phyloP scores from a whole-genome alignment of 805 yeast genomes.

The Blastobotrys parvus region DNA sequence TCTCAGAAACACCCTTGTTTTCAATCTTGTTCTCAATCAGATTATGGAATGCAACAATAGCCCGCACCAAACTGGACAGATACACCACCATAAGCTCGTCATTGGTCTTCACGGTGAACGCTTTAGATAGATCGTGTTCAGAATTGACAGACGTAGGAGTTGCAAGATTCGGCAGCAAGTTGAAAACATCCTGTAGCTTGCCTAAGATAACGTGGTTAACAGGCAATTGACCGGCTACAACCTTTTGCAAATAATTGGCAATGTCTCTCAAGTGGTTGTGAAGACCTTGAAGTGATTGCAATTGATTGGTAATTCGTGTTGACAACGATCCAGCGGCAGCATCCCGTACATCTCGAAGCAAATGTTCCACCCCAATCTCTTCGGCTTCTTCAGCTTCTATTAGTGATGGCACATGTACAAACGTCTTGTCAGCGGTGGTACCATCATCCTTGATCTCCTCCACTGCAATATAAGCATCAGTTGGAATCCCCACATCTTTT shows the following conservation, averaged over 20 bases:
- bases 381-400: constrained; percentile 99
- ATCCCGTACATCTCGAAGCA: constrained; percentile 87
- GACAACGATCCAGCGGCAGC: constrained; percentile 94
- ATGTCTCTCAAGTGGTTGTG: constrained; percentile 73
- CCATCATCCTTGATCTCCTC: constrained; percentile 97
- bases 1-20: constrained; percentile 40
- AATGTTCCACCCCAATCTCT: constrained; percentile 97
- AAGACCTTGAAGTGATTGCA: constrained; percentile 79
- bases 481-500: constrained; percentile 79
- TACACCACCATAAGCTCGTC: constrained; percentile 94
- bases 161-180: constrained; percentile 74
- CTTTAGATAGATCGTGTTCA: constrained; percentile 55
- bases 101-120: constrained; percentile 87
- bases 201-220: constrained; percentile 86
- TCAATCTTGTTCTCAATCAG: constrained; percentile 92
- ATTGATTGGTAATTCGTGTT: constrained; percentile 77
- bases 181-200: constrained; percentile 89
- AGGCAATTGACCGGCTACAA: constrained; percentile 64
- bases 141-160: constrained; percentile 26
- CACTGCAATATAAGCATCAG: constrained; percentile 87
- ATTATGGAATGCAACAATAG: constrained; percentile 94
- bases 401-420: constrained; percentile 83
- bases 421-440: constrained; percentile 82
- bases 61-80: constrained; percentile 79
- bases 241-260: constrained; percentile 66